These are phyloP conservation scores for Penicillium antarcticum DNA, from an alignment of 495 filamentous ascomycete genomes.

Conservation along the genomic window DNA sequence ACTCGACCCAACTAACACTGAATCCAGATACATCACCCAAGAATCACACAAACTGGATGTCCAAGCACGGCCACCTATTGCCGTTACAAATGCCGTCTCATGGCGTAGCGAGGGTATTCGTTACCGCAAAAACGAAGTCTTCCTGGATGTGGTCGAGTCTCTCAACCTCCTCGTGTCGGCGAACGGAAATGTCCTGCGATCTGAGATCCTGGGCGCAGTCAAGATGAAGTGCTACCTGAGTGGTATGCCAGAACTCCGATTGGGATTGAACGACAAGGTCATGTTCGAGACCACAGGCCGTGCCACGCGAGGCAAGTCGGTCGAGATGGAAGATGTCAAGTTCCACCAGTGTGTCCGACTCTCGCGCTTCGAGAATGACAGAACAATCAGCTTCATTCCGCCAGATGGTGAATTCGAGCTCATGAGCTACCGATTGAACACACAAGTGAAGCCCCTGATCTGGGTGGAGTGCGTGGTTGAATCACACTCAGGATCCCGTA, in stretches of 20 bases:
- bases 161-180: constrained; percentile 94
- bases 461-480: constrained; percentile 99
- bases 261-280: constrained; percentile 97
- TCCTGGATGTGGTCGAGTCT: constrained; percentile 95
- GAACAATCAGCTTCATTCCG: constrained; percentile 98
- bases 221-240: constrained; percentile 99
- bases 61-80: constrained; percentile 98
- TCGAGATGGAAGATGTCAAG: constrained; percentile 99
- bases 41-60: constrained; percentile 98
- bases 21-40: constrained; percentile 86
- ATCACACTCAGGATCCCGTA: constrained; percentile 86
- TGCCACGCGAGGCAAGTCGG: constrained; percentile 91
- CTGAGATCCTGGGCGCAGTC: constrained; percentile 94
- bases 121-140: constrained; percentile 99
- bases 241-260: constrained; percentile 94
- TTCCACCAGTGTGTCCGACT: constrained; percentile 99
- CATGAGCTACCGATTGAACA: constrained; percentile 99
- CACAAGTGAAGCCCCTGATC: constrained; percentile 95
- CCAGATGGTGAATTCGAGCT: constrained; percentile 98
- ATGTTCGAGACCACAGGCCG: constrained; percentile 99
- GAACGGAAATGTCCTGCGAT: constrained; percentile 92
- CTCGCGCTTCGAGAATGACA: constrained; percentile 95
- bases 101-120: constrained; percentile 98
- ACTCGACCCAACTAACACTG: constrained; percentile 8
- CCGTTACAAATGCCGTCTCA: constrained; percentile 96